Percentiles rank a stretch among this genome's conserved stretches.
Evolutionary conservation across 2,329 filamentous ascomycete species (phyloP).

Genomic region (Epichloe coenophiala): DNA sequence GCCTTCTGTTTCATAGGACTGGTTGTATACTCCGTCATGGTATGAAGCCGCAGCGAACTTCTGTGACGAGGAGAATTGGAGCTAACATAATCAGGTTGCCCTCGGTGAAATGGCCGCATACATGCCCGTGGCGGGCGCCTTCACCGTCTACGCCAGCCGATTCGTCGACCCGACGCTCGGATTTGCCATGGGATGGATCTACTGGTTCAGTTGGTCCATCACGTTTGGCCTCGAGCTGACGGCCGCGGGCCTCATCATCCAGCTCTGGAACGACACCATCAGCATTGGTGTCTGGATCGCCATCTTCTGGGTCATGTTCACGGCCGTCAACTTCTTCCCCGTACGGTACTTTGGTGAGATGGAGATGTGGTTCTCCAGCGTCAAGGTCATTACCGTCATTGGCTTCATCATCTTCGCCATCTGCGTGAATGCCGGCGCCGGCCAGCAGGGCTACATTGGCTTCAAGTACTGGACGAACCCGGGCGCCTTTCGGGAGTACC

Average conservation of each 20-base stretch:
- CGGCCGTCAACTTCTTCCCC: constrained; percentile 55
- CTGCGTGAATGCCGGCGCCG: constrained; percentile 59
- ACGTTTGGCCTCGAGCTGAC: constrained; percentile 63
- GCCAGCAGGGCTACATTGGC: constrained; percentile 56
- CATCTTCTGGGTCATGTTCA: constrained; percentile 60
- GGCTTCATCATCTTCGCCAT: constrained; percentile 68
- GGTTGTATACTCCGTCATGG: constrained; percentile 66
- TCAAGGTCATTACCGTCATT: constrained; percentile 64
- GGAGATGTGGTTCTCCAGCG: constrained; percentile 64
- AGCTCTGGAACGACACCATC: constrained; percentile 54
- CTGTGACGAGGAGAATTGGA: too few relatives aligned
- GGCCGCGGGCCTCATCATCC: constrained; percentile 59
- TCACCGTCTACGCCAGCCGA: constrained; percentile 62
- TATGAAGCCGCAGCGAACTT: constrained; percentile 8
- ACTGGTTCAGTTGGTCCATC: constrained; percentile 67
- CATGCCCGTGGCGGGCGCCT: constrained; percentile 63
- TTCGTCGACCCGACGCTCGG: constrained; percentile 62
- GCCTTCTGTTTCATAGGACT: constrained; percentile 57
- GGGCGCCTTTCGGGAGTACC: constrained; percentile 51
- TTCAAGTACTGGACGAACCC: constrained; percentile 59
- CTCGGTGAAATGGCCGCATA: constrained; percentile 65
- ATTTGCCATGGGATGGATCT: constrained; percentile 72
- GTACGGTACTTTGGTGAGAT: constrained; percentile 62
- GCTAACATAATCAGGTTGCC: constrained; percentile 13
- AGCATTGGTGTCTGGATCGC: constrained; percentile 60